Evolutionary conservation across 805 yeast species (phyloP), one percentile per base, ranked within the genome.

Genomic region (Ogataea corticis): DNA sequence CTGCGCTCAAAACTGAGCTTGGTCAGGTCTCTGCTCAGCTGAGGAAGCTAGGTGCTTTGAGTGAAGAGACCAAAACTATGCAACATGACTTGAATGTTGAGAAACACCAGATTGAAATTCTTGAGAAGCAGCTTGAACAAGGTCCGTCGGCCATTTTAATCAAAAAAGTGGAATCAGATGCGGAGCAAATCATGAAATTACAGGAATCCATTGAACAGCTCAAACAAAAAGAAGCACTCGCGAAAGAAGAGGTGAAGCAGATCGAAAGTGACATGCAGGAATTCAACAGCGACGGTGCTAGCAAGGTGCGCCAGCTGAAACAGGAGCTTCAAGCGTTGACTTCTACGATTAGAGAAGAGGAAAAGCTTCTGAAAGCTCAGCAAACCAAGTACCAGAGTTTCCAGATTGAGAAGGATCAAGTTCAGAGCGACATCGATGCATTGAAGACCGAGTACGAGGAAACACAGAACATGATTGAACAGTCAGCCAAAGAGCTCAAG

Each of bases 211-310:
- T 83, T 4, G 42, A 52, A 1, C 63, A 63, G 6, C 71, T 75
- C 14, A 59, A 68, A 15, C 51, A 57, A 2, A 55, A 62, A 13
- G 61, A 70, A 3, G 42, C 54, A 1, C 56, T 55, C 2, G 71
- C 70, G 32, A 61, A 69, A 27, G 46, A 45, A 0, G 85, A 83
- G 23, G 76, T 87, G 11, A 52, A 56, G 3, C 60, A 61, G 7
- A 82, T 87, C 42, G 87, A 86, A 58, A 76, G 70, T 14, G 98
- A 94, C 62, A 87, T 90, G 70, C 72, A 75, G 42, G 98, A 94
- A 56, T 92, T 90, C 61, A 80, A 77, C 48, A 70, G 69, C 35
- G 85, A 95, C 62, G 91, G 90, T 55, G 88, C 91, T 1, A 77
- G 84, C 1, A 95, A 92, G 62, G 71, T 95, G 48, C 79, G 79